Base-by-base conservation (phyloP, 345 rosid genomes). In the Aquilaria malaccensis region DNA sequence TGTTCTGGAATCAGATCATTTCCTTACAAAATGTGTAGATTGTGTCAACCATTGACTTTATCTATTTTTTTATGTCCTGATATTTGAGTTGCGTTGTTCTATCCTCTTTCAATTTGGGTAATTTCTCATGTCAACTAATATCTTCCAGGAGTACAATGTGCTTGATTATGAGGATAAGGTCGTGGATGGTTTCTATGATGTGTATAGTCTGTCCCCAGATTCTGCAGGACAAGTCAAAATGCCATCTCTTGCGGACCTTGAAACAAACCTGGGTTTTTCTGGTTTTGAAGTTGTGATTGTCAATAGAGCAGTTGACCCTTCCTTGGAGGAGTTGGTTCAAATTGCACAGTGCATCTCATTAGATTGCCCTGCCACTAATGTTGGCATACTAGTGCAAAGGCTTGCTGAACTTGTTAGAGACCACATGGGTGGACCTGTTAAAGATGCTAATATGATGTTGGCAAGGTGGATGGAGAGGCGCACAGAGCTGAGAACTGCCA, bases 391-490 rank as follows among this genome's bases (percentile, higher is more conserved):
- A 74, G 99, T 88, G 46, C 93, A 86, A 73, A 76, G 77, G 73
- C 80, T 95, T 62, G 95, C 99, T 58, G 99, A 95, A 65, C 83
- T 88, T 76, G 98, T 95, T 46, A 86, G 91, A n/a, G 89, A 66
- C 59, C 95, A 95, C 73, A 88, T 95, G 97, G 99, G 98, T 69
- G 99, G 98, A 33, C 82, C 96, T 50, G 96, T 86, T 13, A 88
- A 84, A 73, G 98, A 95, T 85, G 95, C 99, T 15, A 91, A 76
- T 72, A 63, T 82, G 15, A 90, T 86, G 69, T 77, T 77, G 73
- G 87, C 96, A 53, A 79, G 68, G 72, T 95, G 99, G 99, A 79
- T 80, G 83, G 98, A 91, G 58, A 88, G 80, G 71, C 86, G 83
- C 79, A 79, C 74, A 9, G 95, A 86, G 75, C 80, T 88, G 67